Conservation (phyloP, 2,329 filamentous ascomycete genomes). For the Stachybotrys chlorohalonatus region DNA sequence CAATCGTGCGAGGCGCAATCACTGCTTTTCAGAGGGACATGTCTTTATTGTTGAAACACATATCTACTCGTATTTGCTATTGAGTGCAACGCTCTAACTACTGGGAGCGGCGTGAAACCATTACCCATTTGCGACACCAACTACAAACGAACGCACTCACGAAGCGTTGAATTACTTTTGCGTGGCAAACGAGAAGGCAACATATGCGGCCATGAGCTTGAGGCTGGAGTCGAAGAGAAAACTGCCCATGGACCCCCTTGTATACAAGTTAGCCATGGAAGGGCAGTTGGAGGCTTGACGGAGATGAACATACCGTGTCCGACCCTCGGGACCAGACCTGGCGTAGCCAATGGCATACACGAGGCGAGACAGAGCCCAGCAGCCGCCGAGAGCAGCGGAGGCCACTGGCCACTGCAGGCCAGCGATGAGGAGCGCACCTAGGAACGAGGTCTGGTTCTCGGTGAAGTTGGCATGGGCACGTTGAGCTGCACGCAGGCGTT, state of each 20-base stretch:
- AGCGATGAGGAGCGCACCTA: slow-evolving; percentile 44
- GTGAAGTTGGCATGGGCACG: slow-evolving; percentile 55
- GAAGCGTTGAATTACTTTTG: not conserved
- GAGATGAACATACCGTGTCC: slow-evolving; percentile 24
- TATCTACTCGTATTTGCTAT: not conserved
- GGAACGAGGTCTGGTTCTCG: slow-evolving; percentile 48
- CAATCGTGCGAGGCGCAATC: no score
- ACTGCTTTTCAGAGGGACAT: no score
- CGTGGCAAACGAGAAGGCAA: not conserved
- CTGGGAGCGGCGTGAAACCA: no score
- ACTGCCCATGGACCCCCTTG: slow-evolving; percentile 14
- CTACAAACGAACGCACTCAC: not conserved
- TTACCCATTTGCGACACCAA: not conserved
- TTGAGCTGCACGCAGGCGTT: slow-evolving; percentile 32
- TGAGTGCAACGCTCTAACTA: not conserved
- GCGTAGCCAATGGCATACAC: slow-evolving; percentile 49
- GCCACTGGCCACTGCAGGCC: slow-evolving; percentile 45
- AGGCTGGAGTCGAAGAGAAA: slow-evolving; percentile 26
- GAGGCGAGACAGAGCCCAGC: slow-evolving; percentile 43
- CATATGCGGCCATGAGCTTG: slow-evolving; percentile 20
- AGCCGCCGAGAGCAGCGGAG: slow-evolving; percentile 37
- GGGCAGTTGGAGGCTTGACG: slow-evolving; percentile 6
- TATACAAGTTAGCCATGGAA: slow-evolving; percentile 25
- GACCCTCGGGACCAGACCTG: slow-evolving; percentile 34
- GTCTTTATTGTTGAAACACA: no score